Base-by-base conservation (phyloP, 768 basidiomycete species). In the Pleurotus eryngii region DNA sequence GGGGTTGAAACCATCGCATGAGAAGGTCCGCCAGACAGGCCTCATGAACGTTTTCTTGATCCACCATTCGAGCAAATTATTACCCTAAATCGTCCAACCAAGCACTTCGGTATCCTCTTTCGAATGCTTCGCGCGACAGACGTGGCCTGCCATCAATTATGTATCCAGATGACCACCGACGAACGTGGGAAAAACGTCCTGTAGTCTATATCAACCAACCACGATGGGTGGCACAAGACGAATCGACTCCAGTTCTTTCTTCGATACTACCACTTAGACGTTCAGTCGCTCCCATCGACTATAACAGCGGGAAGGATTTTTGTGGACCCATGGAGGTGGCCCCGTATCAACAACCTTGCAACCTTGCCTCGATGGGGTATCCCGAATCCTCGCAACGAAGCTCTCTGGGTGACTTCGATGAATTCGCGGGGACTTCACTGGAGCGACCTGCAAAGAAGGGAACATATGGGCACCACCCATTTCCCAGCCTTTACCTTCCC, bases 311-410 rank as follows among this genome's bases (percentile, higher is more conserved):
- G 6, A 17, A 45, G 42, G 15, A 14, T 45, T 45, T 45, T 45
- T 45, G 20, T 45, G 9, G 42, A 22, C n/a, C 9, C 0, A 45
- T n/a, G 42, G 42, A 45, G 7, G 20, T 22, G 1, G n/a, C 42
- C n/a, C n/a, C 20, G 42, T 45, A 30, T 37, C 24, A 35, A 51
- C 35, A 22, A 11, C 5, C 22, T 14, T 30, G 15, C 11, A 27
- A 27, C 5, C 17, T 35, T 4, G 30, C 49, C 37, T 22, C 43
- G n/a, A 30, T 56, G 24, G 37, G 55, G 7, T 56, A 56, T 37
- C 55, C 58, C 7, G 58, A 59, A 18, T 60, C 59, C 3, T 60
- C 59, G 8, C 59, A 56, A 39, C 45, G 59, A 46, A 60, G 46
- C 4, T 46, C 47, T 27, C 49, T 60, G 15, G 48, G 43, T 8